phyloP scores from a whole-genome alignment of 1,284 basidiomycete species.

The Marasmius oreades region DNA sequence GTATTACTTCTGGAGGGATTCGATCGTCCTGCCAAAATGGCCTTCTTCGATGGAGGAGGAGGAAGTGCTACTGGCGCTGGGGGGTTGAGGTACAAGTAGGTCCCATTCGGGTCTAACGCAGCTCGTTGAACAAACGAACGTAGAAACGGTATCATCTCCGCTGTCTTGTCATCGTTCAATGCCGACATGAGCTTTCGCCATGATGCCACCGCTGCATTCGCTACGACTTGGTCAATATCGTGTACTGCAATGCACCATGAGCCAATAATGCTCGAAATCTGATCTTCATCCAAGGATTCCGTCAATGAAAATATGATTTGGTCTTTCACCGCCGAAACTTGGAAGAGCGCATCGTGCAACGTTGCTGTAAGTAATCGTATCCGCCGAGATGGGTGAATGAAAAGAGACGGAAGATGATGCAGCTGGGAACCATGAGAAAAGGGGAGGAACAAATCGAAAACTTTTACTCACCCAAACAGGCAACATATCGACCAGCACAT shows the following conservation, averaged over 20 bases:
- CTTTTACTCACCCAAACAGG: constrained; percentile 87
- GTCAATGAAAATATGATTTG: constrained; percentile 58
- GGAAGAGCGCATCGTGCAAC: constrained; percentile 69
- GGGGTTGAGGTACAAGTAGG: constrained; percentile 72
- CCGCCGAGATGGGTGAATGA: constrained; percentile 79
- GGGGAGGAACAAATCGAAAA: constrained; percentile 8
- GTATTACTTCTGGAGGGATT: background rate
- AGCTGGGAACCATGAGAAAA: constrained; percentile 43
- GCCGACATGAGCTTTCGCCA: constrained; percentile 48
- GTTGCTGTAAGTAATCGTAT: constrained; percentile 68
- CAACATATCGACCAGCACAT: constrained; percentile 59
- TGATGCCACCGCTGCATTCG: constrained; percentile 44
- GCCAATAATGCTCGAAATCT: constrained; percentile 72
- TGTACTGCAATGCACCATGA: constrained; percentile 76
- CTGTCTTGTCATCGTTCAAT: background rate
- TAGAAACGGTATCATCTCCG: constrained; percentile 24
- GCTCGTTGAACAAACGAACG: constrained; percentile 51
- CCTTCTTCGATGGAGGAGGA: constrained; percentile 32
- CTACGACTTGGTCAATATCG: constrained; percentile 70
- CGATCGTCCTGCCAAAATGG: constrained; percentile 19
- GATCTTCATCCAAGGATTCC: constrained; percentile 50
- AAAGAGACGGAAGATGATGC: constrained; percentile 81
- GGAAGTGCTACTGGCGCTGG: constrained; percentile 37
- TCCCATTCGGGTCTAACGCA: constrained; percentile 61
- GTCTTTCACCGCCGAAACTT: constrained; percentile 47